Evolutionary conservation across 176 grass and related monocot genomes (phyloP), one percentile per base, ranked within the genome.

Genomic region (Musa schizocarpa): DNA sequence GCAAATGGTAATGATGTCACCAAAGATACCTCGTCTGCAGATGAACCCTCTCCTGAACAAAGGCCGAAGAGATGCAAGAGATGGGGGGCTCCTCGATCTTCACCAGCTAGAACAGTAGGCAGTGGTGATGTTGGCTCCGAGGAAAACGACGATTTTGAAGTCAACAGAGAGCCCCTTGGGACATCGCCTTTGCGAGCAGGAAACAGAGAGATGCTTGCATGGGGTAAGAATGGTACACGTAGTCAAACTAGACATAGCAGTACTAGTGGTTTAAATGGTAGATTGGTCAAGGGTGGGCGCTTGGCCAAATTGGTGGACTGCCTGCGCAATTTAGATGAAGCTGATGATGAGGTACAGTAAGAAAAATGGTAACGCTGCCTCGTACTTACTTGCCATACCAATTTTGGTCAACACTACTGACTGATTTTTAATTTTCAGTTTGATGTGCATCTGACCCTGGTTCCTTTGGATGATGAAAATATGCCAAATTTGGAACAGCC

Each of bases 221-320:
- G 90, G 90, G 90, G 90, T 0, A 92, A 92, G 80, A 92, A 92
- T 81, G 90, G 90, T 74, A 74, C 87, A n/a, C 74, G 90, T 22
- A 92, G 90, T 85, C 90, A 92, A 81, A 92, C 75, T 56, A 83
- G 90, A 65, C 43, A 89, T 83, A 82, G 84, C 14, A 87, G 64
- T 84, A 20, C 52, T 11, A 65, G 90, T 80, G 71, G 87, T 53
- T 89, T 80, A 87, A 87, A 81, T 78, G 82, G 82, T 72, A 89
- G 84, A 74, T 66, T 76, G 29, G 82, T 76, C 50, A 92, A 78
- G 82, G 82, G 84, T 0, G 84, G 80, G 11, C 90, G 87, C 2
- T 68, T 92, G 74, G 58, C 79, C 53, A 92, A 87, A 63, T 92
- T 92, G 74, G 84, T 83, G 51, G 90, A 92, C 54, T 83, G 87